Percentiles rank a stretch among this genome's conserved stretches.
Conservation (phyloP, 768 basidiomycete species). For the Leucosporidium scottii region DNA sequence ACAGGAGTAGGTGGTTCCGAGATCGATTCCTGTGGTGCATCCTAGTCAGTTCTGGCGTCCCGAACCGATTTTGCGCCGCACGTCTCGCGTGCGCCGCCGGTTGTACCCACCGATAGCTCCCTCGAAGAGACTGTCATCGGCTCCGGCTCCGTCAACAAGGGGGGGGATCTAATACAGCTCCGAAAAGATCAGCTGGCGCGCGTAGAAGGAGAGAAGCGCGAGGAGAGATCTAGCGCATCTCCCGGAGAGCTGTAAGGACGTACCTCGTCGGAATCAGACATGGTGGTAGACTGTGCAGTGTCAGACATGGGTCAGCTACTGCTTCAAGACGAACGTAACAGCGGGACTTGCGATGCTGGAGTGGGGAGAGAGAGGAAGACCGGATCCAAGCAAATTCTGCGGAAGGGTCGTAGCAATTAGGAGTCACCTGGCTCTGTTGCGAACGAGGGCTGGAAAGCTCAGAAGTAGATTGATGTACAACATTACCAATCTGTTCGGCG, state of each 20-base stretch:
- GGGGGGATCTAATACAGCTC: constrained; percentile 23
- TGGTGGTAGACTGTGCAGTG: background rate
- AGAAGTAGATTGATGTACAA: too few relatives aligned
- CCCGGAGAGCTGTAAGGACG: background rate
- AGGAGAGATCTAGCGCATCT: too few relatives aligned
- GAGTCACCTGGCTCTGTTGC: too few relatives aligned
- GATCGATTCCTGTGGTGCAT: constrained; percentile 28
- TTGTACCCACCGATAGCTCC: constrained; percentile 69
- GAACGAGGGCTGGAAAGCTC: too few relatives aligned
- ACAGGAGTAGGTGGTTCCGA: constrained; percentile 75
- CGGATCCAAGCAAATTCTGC: too few relatives aligned
- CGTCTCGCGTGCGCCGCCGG: background rate
- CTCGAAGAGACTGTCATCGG: constrained; percentile 71
- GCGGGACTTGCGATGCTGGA: too few relatives aligned
- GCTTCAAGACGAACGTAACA: too few relatives aligned
- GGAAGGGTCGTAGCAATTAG: too few relatives aligned
- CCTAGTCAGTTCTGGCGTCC: background rate
- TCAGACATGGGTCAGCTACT: background rate
- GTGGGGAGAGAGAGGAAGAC: too few relatives aligned
- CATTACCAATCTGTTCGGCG: too few relatives aligned
- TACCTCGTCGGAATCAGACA: constrained; percentile 7
- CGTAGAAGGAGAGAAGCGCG: background rate
- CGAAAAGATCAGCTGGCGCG: background rate
- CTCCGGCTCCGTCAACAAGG: constrained; percentile 49
- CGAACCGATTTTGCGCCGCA: too few relatives aligned